phyloP scores from a whole-genome alignment of 768 basidiomycete genomes.

The Tricholoma furcatifolium region DNA sequence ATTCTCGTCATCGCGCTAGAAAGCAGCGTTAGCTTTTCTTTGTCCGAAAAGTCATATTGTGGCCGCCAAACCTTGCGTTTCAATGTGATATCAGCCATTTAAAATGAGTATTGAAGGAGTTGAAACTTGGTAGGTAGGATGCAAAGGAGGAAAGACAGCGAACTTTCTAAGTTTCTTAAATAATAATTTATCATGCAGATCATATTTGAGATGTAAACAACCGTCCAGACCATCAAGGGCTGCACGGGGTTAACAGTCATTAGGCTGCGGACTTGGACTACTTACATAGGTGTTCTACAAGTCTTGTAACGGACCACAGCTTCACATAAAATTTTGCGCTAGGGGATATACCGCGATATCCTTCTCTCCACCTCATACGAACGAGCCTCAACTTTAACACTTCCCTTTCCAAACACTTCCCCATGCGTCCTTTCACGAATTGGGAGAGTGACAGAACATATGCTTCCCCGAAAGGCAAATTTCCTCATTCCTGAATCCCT shows the following conservation, averaged over 20 bases:
- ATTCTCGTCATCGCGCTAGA: constrained; percentile 1
- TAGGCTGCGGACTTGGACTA: too few relatives aligned
- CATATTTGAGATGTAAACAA: too few relatives aligned
- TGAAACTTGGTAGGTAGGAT: too few relatives aligned
- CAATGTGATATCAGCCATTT: too few relatives aligned
- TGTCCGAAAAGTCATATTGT: too few relatives aligned
- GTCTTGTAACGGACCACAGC: constrained; percentile 15
- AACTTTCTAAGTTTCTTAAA: too few relatives aligned
- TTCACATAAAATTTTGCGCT: not conserved
- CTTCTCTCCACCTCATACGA: not conserved
- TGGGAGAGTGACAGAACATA: constrained; percentile 34
- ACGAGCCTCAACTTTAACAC: constrained; percentile 10
- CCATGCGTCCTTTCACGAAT: constrained; percentile 28
- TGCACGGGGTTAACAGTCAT: too few relatives aligned
- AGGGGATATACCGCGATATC: not conserved
- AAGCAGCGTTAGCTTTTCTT: too few relatives aligned
- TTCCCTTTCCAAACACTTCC: constrained; percentile 27
- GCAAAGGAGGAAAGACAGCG: too few relatives aligned
- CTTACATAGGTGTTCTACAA: constrained; percentile 1
- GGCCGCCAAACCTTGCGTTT: too few relatives aligned
- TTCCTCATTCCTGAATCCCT: constrained; percentile 20
- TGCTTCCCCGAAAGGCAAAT: constrained; percentile 8
- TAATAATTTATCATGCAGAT: not conserved
- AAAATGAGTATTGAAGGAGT: too few relatives aligned
- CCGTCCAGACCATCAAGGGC: too few relatives aligned